Evolutionary conservation across 75 land plant genomes (phyloP).

Genomic region (Ceratopteris richardii): DNA sequence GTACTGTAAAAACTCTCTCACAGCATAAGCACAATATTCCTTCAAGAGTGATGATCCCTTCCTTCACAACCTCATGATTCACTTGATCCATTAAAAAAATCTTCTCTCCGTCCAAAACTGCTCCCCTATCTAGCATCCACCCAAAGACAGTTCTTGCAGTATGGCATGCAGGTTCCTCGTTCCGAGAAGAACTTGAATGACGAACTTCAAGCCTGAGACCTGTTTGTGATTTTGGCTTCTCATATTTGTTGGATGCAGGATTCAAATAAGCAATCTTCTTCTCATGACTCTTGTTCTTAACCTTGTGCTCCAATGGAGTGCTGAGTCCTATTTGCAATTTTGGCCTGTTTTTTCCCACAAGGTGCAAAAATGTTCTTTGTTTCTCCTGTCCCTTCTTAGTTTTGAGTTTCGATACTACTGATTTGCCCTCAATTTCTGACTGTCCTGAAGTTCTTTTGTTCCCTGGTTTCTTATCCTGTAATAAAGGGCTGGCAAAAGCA

Average conservation of each 20-base stretch:
- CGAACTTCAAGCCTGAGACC: slow-evolving; percentile 8
- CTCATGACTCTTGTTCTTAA: too few species aligned
- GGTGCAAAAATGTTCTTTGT: too few species aligned
- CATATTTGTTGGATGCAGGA: too few species aligned
- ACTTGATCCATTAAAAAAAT: slow-evolving; percentile 53
- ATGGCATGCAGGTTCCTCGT: not conserved
- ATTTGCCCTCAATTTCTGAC: not conserved
- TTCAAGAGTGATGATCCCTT: slow-evolving; percentile 57
- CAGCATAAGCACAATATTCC: slow-evolving; percentile 81
- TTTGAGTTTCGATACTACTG: too few species aligned
- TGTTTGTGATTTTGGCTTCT: slow-evolving; percentile 4
- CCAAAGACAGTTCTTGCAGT: slow-evolving; percentile 52
- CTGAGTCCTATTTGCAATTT: too few species aligned
- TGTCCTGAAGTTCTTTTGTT: not conserved
- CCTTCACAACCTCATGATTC: slow-evolving; percentile 29
- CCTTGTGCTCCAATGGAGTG: too few species aligned
- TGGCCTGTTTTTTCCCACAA: too few species aligned
- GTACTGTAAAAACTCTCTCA: slow-evolving; percentile 47
- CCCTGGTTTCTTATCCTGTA: slow-evolving; percentile 24
- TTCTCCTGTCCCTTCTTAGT: too few species aligned
- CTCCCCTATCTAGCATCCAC: slow-evolving; percentile 69
- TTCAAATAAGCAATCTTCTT: too few species aligned
- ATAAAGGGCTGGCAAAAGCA: not conserved
- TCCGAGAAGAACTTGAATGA: not conserved
- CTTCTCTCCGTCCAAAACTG: slow-evolving; percentile 39